Percentiles rank a stretch among this genome's conserved stretches.
These are phyloP conservation scores for Penicillium soppii DNA, from an alignment of 495 filamentous ascomycete genomes.

Conservation along the genomic window DNA sequence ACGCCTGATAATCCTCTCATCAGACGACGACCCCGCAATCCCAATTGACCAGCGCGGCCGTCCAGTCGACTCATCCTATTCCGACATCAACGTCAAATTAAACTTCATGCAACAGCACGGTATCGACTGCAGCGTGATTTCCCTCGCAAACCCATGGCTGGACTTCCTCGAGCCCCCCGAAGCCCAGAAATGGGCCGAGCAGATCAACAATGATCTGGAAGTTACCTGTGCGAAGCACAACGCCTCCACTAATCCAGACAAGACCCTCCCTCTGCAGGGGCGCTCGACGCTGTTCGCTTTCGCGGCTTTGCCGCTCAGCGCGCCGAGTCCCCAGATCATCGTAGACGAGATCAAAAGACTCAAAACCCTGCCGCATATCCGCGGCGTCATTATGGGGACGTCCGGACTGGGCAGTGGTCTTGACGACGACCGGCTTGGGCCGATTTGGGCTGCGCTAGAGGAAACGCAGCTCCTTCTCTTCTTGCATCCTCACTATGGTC, in stretches of 20 bases:
- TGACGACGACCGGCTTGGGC: slow-evolving; percentile 71
- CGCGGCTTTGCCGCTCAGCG: slow-evolving; percentile 76
- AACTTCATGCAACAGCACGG: slow-evolving; percentile 82
- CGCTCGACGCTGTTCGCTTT: slow-evolving; percentile 67
- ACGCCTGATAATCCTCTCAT: slow-evolving; percentile 76
- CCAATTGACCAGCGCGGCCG: slow-evolving; percentile 58
- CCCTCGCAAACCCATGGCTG: slow-evolving; percentile 93
- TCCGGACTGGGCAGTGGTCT: slow-evolving; percentile 77
- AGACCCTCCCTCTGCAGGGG: slow-evolving; percentile 14
- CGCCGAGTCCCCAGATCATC: slow-evolving; percentile 57
- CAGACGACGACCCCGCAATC: slow-evolving; percentile 57
- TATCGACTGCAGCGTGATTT: slow-evolving; percentile 82
- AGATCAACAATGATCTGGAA: slow-evolving; percentile 77
- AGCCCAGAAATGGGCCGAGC: slow-evolving; percentile 58
- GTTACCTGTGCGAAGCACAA: slow-evolving; percentile 58
- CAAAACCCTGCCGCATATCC: slow-evolving; percentile 60
- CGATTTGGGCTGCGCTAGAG: slow-evolving; percentile 68
- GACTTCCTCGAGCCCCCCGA: slow-evolving; percentile 71
- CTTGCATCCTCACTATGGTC: slow-evolving; percentile 91
- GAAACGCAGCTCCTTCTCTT: slow-evolving; percentile 67
- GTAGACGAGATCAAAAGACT: slow-evolving; percentile 61
- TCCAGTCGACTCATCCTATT: slow-evolving; percentile 74
- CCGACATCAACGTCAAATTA: slow-evolving; percentile 69
- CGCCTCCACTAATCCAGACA: slow-evolving; percentile 41
- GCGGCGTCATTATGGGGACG: slow-evolving; percentile 86